These are phyloP conservation scores for Noccaea caerulescens DNA, from an alignment of 345 rosid species.

Conservation along the genomic window DNA sequence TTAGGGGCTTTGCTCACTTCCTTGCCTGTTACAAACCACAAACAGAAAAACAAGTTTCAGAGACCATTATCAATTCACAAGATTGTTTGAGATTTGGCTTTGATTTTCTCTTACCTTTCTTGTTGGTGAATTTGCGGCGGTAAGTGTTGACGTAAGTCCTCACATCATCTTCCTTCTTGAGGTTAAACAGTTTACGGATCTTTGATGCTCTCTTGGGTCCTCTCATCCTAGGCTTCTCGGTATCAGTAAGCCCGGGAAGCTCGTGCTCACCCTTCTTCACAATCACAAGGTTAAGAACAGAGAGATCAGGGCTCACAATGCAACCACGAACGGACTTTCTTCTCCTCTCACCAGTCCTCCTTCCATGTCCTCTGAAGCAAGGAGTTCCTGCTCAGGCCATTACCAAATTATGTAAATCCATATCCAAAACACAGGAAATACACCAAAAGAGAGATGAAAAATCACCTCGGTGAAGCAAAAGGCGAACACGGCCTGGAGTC, in stretches of 20 bases:
- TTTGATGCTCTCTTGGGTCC: conserved; percentile 88
- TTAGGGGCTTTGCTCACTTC: conserved; percentile 86
- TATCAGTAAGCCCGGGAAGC: conserved; percentile 76
- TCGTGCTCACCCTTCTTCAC: conserved; percentile 82
- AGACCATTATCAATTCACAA: not conserved
- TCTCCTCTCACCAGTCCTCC: conserved; percentile 77
- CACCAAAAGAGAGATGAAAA: not conserved
- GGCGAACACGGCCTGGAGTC: conserved; percentile 83
- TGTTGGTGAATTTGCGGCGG: conserved; percentile 73
- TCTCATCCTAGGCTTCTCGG: conserved; percentile 79
- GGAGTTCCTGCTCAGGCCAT: conserved; percentile 59
- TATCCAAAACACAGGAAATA: not conserved
- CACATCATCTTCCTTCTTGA: conserved; percentile 79
- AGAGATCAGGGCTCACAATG: conserved; percentile 79
- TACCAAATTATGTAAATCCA: not conserved
- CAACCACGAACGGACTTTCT: conserved; percentile 93
- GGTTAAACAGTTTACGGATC: conserved; percentile 76
- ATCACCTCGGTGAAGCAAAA: conserved; percentile 69
- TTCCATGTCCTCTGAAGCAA: conserved; percentile 78
- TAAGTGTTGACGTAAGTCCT: conserved; percentile 81
- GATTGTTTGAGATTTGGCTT: not conserved
- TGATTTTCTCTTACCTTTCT: conserved; percentile 35
- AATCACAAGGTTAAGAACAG: conserved; percentile 78
- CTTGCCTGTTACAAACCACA: conserved; percentile 57
- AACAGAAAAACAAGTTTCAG: not conserved